phyloP scores from a whole-genome alignment of 345 rosid genomes.

The Hypericum perforatum region DNA sequence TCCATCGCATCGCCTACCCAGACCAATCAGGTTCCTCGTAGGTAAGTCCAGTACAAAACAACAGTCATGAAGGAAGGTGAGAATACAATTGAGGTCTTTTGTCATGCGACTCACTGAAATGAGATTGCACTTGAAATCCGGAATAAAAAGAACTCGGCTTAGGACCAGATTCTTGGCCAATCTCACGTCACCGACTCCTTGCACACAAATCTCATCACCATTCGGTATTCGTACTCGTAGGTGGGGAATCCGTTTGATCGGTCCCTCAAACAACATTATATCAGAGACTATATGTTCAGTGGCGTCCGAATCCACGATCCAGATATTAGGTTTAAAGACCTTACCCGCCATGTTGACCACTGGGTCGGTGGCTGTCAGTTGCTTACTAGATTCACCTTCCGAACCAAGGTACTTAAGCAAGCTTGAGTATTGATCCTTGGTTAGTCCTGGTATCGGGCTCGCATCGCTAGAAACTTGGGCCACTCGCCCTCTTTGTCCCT shows the following conservation, averaged over 20 bases:
- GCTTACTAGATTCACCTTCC: no score
- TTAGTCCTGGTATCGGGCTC: no score
- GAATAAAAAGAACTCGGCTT: not conserved
- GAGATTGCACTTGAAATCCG: not conserved
- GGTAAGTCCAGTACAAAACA: constrained; percentile 4
- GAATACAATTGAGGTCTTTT: not conserved
- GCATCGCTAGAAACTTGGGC: no score
- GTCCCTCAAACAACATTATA: not conserved
- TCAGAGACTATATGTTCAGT: not conserved
- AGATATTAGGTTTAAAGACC: not conserved
- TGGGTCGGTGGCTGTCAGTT: no score
- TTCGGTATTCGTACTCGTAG: not conserved
- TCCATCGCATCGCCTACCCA: not conserved
- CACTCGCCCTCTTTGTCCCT: no score
- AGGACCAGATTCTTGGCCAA: not conserved
- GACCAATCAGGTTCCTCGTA: constrained; percentile 11
- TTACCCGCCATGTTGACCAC: not conserved
- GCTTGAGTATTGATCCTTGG: no score
- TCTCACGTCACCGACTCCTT: not conserved
- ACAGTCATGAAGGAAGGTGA: not conserved
- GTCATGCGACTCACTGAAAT: not conserved
- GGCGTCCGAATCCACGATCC: not conserved
- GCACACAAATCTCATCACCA: not conserved
- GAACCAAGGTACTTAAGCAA: no score
- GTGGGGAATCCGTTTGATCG: no score